A percentile compares a stretch with the other conserved stretches of the same genome.
Conservation (phyloP, 768 basidiomycete genomes). For the Suillus sp. region DNA sequence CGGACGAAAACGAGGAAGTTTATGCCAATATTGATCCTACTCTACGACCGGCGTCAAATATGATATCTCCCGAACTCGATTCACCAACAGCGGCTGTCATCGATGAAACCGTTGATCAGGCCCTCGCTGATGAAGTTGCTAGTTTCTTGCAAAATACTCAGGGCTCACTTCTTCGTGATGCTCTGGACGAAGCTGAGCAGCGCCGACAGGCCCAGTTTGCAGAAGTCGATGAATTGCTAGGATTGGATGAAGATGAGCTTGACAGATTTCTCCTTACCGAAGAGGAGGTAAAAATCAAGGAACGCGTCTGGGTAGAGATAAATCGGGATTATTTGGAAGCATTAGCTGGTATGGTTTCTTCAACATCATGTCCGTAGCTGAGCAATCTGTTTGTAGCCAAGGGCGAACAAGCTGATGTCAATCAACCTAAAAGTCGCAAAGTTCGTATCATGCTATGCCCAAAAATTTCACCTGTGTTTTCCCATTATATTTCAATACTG, state of each 20-base stretch:
- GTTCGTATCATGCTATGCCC: slow-evolving; percentile 57
- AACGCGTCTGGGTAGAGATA: slow-evolving; percentile 92
- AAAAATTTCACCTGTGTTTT: slow-evolving; percentile 26
- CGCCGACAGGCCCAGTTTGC: slow-evolving; percentile 56
- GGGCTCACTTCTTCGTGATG: slow-evolving; percentile 57
- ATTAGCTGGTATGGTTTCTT: slow-evolving; percentile 57
- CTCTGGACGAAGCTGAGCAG: slow-evolving; percentile 69
- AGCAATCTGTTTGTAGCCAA: slow-evolving; percentile 60
- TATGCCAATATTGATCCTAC: slow-evolving; percentile 59
- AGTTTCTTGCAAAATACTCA: slow-evolving; percentile 64
- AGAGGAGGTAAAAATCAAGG: slow-evolving; percentile 83
- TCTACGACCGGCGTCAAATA: slow-evolving; percentile 38
- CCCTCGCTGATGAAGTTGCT: slow-evolving; percentile 70
- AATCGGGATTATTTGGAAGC: slow-evolving; percentile 90
- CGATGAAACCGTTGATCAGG: slow-evolving; percentile 63
- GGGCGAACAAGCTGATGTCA: slow-evolving; percentile 54
- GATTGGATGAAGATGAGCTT: slow-evolving; percentile 90
- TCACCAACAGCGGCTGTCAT: slow-evolving; percentile 35
- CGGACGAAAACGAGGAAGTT: slow-evolving; percentile 42
- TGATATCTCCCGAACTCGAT: slow-evolving; percentile 15
- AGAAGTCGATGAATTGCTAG: slow-evolving; percentile 60
- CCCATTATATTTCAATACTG: slow-evolving; percentile 15
- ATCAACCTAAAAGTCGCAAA: slow-evolving; percentile 67
- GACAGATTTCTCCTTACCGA: slow-evolving; percentile 77
- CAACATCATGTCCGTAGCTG: slow-evolving; percentile 39